Percentiles rank a stretch among this genome's conserved stretches.
phyloP scores from a whole-genome alignment of 176 grass and related monocot species.

The barley (Hordeum vulgare) region MorexV3_pseudomolecules_assembly NC_058518.1:460236337-460236836 shows the following conservation, averaged over 20 bases:
- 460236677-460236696: not conserved
- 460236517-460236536: not conserved
- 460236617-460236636: constrained; percentile 38
- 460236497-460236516: not conserved
- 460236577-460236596: not conserved
- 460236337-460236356: no score
- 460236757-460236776: not conserved
- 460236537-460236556: not conserved
- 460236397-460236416: not conserved
- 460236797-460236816: constrained; percentile 2
- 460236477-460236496: not conserved
- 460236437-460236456: not conserved
- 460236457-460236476: not conserved
- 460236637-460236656: constrained; percentile 36
- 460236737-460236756: not conserved
- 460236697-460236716: not conserved
- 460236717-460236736: constrained; percentile 26
- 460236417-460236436: not conserved
- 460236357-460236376: not conserved
- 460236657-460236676: not conserved
- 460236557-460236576: constrained; percentile 4
- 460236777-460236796: not conserved
- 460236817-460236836: not conserved
- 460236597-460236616: constrained; percentile 7
- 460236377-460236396: not conserved